Evolutionary conservation across 768 basidiomycete species (phyloP).

Genomic region (Daedaleopsis sinensis): DNA sequence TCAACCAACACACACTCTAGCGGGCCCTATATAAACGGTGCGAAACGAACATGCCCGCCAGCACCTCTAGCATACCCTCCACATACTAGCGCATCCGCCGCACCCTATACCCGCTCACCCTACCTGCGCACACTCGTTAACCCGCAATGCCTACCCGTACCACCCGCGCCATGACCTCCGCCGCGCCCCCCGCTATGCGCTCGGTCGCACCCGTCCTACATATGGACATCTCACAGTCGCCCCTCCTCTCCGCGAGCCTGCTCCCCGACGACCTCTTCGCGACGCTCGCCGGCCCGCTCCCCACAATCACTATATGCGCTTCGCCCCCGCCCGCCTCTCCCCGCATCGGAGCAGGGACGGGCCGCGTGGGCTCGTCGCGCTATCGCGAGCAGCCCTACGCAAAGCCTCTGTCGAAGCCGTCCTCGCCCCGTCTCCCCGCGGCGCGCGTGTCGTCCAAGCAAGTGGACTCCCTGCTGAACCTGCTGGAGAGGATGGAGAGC

Average conservation of each 20-base stretch:
- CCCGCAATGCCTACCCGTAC: background rate
- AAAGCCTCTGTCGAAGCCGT: constrained; percentile 8
- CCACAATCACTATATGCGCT: constrained; percentile 15
- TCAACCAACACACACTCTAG: background rate
- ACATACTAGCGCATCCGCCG: background rate
- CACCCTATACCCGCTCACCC: background rate
- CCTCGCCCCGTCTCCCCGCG: constrained; percentile 14
- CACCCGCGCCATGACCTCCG: background rate
- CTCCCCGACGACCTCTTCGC: constrained; percentile 23
- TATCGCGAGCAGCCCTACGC: background rate
- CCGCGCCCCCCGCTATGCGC: background rate
- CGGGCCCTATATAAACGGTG: background rate
- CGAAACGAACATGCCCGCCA: background rate
- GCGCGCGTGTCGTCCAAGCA: constrained; percentile 28
- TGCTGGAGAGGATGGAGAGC: constrained; percentile 39
- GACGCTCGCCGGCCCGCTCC: constrained; percentile 18
- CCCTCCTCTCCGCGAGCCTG: constrained; percentile 29
- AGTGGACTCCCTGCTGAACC: constrained; percentile 34
- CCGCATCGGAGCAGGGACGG: background rate
- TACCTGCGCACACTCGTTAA: background rate
- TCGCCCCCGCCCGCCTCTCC: background rate
- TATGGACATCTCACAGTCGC: constrained; percentile 33
- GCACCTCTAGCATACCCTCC: constrained; percentile 18
- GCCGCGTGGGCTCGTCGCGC: constrained; percentile 6
- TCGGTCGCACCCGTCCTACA: constrained; percentile 28